Base-by-base conservation (phyloP, 768 basidiomycete species). In the Termitomyces sp. region DNA sequence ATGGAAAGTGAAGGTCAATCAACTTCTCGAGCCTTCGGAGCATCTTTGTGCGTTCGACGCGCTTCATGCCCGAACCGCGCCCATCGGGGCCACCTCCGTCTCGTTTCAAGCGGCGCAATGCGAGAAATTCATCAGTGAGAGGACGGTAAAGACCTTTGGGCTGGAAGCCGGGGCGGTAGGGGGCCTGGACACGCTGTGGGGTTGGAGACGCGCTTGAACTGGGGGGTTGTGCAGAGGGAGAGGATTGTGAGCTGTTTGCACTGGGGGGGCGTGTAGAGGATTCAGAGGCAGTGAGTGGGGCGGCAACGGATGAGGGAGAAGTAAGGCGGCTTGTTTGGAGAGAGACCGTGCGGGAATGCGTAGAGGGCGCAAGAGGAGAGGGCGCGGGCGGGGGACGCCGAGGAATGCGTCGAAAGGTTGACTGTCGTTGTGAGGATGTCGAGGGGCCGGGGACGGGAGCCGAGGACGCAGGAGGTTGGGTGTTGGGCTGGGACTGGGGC, bases 151-250 rank as follows among this genome's bases (percentile, higher is more conserved):
- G 85, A 5, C 96, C 96, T 67, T 83, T 89, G 5, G 96, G 96
- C 71, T 99, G 96, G 71, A 98, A 99, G 1, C 94, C 94, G 3
- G 92, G 87, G 50, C 89, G 86, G 71, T 98, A 98, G 2, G 88
- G 90, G 0, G 88, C 85, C 5, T 74, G 68, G 53, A 71, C 63
- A 54, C 68, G 63, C 17, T 63, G 64, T 25, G 52, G 48, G 1
- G 60, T 37, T 59, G 50, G 51, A 11, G 60, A 57, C 4, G 42
- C 14, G 25, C 31, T 47, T 15, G 54, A 46, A 15, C 37, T 55
- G n/a, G 32, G 40, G 29, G 57, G 54, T 8, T 31, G 50, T 14
- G 58, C 3, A 50, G 32, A 9, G 17, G 37, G 5, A 11, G 57
- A 49, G 15, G 37, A 4, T 1, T 29, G 17, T 10, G 57, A 49